phyloP scores from a whole-genome alignment of 2,329 filamentous ascomycete genomes.

The Fusarium dlaminii region DNA sequence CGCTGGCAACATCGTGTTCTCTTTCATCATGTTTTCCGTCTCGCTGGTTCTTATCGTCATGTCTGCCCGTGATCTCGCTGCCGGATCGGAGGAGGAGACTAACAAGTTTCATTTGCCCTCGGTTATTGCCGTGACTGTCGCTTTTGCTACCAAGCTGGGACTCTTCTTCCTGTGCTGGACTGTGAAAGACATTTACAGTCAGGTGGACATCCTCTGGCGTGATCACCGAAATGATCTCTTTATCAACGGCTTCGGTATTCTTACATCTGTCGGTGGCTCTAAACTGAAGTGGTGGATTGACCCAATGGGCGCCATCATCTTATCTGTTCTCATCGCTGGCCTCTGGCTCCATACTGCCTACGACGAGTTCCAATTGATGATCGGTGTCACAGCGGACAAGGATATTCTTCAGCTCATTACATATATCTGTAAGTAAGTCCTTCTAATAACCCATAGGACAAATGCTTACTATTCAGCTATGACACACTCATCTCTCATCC shows the following conservation, averaged over 20 bases:
- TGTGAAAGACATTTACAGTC: constrained; percentile 87
- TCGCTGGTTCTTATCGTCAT: constrained; percentile 93
- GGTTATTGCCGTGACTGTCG: constrained; percentile 83
- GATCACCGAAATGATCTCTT: constrained; percentile 98
- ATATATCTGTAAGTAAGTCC: constrained; percentile 74
- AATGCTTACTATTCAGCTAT: neutral
- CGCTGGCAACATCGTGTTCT: constrained; percentile 94
- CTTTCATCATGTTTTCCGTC: constrained; percentile 93
- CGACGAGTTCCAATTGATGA: constrained; percentile 87
- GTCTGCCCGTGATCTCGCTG: constrained; percentile 75
- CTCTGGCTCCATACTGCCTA: constrained; percentile 90
- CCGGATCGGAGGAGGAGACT: constrained; percentile 55
- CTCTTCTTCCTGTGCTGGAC: constrained; percentile 95
- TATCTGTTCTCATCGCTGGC: constrained; percentile 79
- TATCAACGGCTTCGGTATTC: constrained; percentile 92
- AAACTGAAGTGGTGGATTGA: constrained; percentile 96
- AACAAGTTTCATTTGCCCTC: constrained; percentile 82
- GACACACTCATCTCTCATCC: neutral
- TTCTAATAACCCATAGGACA: neutral
- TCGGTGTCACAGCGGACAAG: constrained; percentile 87
- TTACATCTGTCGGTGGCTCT: constrained; percentile 87
- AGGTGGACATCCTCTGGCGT: constrained; percentile 93
- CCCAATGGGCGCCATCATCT: constrained; percentile 85
- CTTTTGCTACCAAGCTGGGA: constrained; percentile 83
- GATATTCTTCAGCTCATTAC: constrained; percentile 93